Base-by-base conservation (phyloP, 2,329 filamentous ascomycete species). In the Hypoxylon sp. region DNA sequence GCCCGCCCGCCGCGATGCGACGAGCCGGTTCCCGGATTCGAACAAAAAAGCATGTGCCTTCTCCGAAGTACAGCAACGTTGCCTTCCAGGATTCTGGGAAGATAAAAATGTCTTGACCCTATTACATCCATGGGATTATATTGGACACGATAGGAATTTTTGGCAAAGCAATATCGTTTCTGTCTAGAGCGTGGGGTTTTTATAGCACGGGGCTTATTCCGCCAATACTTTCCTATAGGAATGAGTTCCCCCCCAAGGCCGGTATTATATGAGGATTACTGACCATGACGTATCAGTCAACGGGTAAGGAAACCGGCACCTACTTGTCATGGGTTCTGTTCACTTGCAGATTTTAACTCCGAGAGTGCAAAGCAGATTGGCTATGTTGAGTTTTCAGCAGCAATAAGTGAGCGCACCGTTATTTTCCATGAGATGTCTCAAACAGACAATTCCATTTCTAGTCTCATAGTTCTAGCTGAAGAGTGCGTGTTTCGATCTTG, bases 21-120 rank as follows among this genome's bases (percentile, higher is more conserved):
- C 64, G 37, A 58, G 35, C 37, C 62, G 8, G 25, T 66, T 64
- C 40, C 55, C 56, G 49, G 50, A 59, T 48, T 59, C 20, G 46
- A 49, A 20, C 20, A 63, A 53, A 35, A 62, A 4, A 53, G 27
- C 27, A 17, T 50, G 33, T 51, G 31, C 17, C 25, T 51, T 20
- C 40, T 46, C 51, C 37, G 42, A 46, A 53, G 37, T 31, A 31
- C 46, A 37, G 58, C 54, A 69, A 68, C 61, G 57, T 66, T 66
- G 46, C 62, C 30, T 51, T 33, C 25, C 14, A 30, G 33, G 8
- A 48, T 14, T 22, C 22, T 37, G 17, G 33, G 30, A 61, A 30
- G 20, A 40, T 20, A 20, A 37, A 14, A 44, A n/a, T n/a, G 14
- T 22, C 30, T 25, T 20, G 40, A 31, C 37, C 14, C 40, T 37